Percentiles rank a stretch among this genome's conserved stretches.
Conservation (phyloP, 768 basidiomycete species). For the Tulasnella sp. region DNA sequence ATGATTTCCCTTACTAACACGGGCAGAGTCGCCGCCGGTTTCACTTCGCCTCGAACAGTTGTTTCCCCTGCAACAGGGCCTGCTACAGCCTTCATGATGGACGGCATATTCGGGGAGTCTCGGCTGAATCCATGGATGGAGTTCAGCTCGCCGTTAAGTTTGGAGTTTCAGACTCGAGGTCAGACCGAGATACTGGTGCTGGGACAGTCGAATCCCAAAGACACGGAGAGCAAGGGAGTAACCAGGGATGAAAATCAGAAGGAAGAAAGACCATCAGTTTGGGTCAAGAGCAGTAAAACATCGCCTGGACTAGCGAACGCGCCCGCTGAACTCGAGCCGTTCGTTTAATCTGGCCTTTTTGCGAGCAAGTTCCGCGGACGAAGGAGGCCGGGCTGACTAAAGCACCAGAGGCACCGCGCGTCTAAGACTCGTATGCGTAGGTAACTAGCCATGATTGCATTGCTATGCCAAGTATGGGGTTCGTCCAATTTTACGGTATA, state of each 20-base stretch:
- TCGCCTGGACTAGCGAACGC: background rate
- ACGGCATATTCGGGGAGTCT: background rate
- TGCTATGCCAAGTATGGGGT: background rate
- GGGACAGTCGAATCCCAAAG: background rate
- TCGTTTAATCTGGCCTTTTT: background rate
- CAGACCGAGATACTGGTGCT: background rate
- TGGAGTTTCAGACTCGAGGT: too few relatives aligned
- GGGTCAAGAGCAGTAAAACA: too few relatives aligned
- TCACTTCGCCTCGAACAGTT: too few relatives aligned
- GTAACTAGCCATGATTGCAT: background rate
- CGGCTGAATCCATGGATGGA: background rate
- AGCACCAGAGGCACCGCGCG: background rate
- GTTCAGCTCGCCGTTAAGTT: too few relatives aligned
- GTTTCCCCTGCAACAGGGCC: too few relatives aligned
- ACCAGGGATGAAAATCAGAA: background rate
- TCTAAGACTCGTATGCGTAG: background rate
- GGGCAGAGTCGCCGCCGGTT: too few relatives aligned
- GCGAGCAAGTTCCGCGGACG: background rate
- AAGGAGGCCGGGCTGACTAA: background rate
- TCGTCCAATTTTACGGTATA: background rate
- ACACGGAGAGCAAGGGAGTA: background rate
- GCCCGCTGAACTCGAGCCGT: background rate
- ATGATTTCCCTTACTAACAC: too few relatives aligned
- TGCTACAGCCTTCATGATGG: background rate
- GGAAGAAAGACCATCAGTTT: background rate